Evolutionary conservation across 768 basidiomycete species (phyloP), one percentile per base, ranked within the genome.

Genomic region (Boletus reticulatus): DNA sequence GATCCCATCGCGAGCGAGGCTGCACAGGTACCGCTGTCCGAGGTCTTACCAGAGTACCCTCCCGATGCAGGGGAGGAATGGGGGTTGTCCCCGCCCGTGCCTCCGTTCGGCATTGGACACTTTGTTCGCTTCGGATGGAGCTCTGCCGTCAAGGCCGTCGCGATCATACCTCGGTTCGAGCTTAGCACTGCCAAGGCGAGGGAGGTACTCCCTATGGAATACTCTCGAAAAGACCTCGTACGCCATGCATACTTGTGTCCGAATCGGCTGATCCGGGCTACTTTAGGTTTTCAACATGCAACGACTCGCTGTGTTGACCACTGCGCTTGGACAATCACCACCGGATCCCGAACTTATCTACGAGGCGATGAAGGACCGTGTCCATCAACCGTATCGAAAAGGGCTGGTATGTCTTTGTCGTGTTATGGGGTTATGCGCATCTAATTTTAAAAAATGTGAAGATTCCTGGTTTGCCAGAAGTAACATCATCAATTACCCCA

Each of bases 341-440:
- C 95, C 95, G 2, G 93, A 99, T 68, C 85, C 97, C 0, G 90
- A 87, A 20, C 84, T 99, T n/a, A 98, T 98, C 55, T 98, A 96
- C 72, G 96, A 98, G 69, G 96, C 96, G 2, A 98, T 98, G 97
- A 96, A 98, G 67, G 97, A 99, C 74, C 85, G 91, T 50, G 82
- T 99, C 14, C 97, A 99, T 70, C 97, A 99, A 69, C 97, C 97
- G 1, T 98, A 98, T 70, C 86, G 97, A 31, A 93, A 88, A 72
- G 71, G 79, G 27, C 78, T 99, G 54, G 94, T 94, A 68, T 39
- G 88, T 76, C 4, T 51, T 48, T 45, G 27, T 42, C 24, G 20
- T 41, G 38, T 34, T 14, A 17, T 41, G 34, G 34, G 29, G 19
- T 16, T 32, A 46, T 16, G 31, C 43, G 2, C 4, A 9, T 12